Base-by-base conservation (phyloP, 768 basidiomycete genomes). In the Naematelia aurantialba region DNA sequence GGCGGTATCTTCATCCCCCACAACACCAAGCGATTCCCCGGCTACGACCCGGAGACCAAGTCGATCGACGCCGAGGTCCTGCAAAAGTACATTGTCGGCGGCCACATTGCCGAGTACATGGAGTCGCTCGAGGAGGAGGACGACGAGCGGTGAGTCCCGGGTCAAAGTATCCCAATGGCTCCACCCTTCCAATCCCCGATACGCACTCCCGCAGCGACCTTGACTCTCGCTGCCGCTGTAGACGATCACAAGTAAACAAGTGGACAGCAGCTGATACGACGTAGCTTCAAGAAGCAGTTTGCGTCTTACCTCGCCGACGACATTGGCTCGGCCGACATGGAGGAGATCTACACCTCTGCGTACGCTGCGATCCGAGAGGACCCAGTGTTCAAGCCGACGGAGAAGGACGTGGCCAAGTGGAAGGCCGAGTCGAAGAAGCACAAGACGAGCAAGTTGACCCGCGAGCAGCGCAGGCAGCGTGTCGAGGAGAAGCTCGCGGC, bases 41-140 rank as follows among this genome's bases (percentile, higher is more conserved):
- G 96, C 49, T 99, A 84, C 81, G 96, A 99, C 79, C 80, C 87
- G 59, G 96, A 99, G 80, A 76, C 79, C 78, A 99, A 99, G 83
- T 81, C 87, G 78, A 84, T 99, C 62, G 92, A 99, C 63, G 86
- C 90, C 45, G 96, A 98, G 79, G 85, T 87, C 57, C 82, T 98
- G 74, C 91, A 94, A 78, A 94, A 94, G 81, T 99, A 99, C 82
- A 98, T 99, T 78, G 89, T 83, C 70, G 93, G 90, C 77, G 93
- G 93, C 53, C 96, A 99, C 78, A 88, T 99, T 58, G 91, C 96
- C 52, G 96, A 98, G 81, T 99, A 98, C 83, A 99, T 99, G 96
- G 90, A 98, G 81, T 89, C 86, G 58, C 81, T 98, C 55, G 96
- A 99, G 81, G 96, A 99, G 83, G 96, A 99, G 82, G 96, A 99